phyloP scores from a whole-genome alignment of 1,284 basidiomycete genomes.

The Moesziomyces aphidis region DNA sequence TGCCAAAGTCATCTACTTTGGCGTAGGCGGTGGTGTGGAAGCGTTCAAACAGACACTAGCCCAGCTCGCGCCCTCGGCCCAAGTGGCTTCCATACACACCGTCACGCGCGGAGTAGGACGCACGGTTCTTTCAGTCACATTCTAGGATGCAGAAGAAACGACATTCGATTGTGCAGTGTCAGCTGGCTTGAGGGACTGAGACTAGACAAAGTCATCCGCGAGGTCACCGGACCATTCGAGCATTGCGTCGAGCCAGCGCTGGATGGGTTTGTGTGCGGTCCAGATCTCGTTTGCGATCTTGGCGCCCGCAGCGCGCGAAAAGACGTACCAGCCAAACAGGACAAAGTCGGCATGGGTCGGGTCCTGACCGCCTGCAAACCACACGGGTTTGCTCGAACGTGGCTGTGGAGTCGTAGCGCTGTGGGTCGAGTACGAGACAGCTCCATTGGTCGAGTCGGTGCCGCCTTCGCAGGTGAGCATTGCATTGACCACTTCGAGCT shows the following conservation, averaged over 20 bases:
- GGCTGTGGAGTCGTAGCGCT: background rate
- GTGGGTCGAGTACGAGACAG: background rate
- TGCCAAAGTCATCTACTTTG: constrained; percentile 93
- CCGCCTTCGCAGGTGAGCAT: constrained; percentile 39
- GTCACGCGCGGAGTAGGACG: constrained; percentile 52
- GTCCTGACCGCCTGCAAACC: constrained; percentile 47
- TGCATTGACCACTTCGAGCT: constrained; percentile 37
- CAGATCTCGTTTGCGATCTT: constrained; percentile 45
- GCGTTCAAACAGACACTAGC: constrained; percentile 77
- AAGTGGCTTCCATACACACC: constrained; percentile 19
- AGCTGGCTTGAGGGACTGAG: background rate
- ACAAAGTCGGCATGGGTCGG: constrained; percentile 59
- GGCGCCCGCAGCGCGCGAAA: constrained; percentile 37
- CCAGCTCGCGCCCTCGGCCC: constrained; percentile 6
- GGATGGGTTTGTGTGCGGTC: constrained; percentile 35
- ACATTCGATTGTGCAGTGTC: background rate
- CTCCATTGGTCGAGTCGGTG: background rate
- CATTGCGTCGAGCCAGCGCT: constrained; percentile 47
- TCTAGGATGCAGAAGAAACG: constrained; percentile 1
- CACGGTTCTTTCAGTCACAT: constrained; percentile 46
- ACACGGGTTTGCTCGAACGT: constrained; percentile 7
- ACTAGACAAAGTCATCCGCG: constrained; percentile 43
- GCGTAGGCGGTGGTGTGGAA: constrained; percentile 88
- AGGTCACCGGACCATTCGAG: constrained; percentile 47
- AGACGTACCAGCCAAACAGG: constrained; percentile 56